Conservation (phyloP, 495 filamentous ascomycete species). For the Penicillium chermesinum region DNA sequence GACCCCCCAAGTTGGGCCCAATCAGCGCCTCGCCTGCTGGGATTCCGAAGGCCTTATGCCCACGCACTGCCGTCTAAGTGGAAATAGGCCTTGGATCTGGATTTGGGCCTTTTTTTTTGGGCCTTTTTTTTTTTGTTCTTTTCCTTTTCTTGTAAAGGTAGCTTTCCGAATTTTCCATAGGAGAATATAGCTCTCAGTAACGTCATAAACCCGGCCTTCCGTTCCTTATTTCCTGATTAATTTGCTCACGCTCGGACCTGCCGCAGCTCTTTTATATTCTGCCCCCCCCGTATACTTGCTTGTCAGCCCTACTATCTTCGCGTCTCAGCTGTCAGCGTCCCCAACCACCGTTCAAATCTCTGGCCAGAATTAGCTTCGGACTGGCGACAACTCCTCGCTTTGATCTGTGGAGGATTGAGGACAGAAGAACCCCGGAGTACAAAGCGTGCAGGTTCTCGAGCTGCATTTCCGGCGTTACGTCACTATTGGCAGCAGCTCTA, state of each 20-base stretch:
- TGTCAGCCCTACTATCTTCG: slow-evolving; percentile 22
- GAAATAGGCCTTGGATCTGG: not conserved
- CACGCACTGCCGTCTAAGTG: no score
- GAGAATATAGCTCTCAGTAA: not conserved
- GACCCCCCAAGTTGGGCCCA: no score
- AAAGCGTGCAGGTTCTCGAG: not conserved
- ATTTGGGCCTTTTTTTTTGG: not conserved
- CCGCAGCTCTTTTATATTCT: slow-evolving; percentile 12
- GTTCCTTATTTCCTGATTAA: slow-evolving; percentile 8
- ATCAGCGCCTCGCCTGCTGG: no score
- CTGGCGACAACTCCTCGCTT: not conserved
- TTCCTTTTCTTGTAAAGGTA: no score
- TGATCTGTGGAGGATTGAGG: not conserved
- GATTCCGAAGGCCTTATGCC: no score
- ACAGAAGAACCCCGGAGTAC: slow-evolving; percentile 2
- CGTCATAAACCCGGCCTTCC: slow-evolving; percentile 5
- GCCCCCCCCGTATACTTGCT: slow-evolving; percentile 16
- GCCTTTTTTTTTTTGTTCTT: not conserved
- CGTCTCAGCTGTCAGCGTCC: not conserved
- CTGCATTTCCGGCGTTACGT: slow-evolving; percentile 20
- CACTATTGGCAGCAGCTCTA: slow-evolving; percentile 26
- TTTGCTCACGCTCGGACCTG: not conserved
- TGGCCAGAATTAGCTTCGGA: not conserved
- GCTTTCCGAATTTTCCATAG: not conserved
- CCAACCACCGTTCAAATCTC: no score